Percentiles rank a stretch among this genome's conserved stretches.
Conservation (phyloP, 1,284 basidiomycete species). For the Fomitopsis palustris region DNA sequence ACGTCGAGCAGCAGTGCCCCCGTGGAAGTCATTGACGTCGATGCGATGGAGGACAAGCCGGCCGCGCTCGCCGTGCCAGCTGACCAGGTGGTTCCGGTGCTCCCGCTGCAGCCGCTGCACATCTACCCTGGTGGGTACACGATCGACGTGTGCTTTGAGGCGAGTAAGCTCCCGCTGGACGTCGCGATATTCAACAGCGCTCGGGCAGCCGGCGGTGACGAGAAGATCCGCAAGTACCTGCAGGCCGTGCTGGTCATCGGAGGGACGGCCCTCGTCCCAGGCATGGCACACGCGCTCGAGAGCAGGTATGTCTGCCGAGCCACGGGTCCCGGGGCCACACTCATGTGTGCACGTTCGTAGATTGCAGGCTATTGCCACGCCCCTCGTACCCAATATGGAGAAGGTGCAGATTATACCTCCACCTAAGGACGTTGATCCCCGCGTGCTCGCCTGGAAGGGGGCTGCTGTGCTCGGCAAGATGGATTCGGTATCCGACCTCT, state of each 20-base stretch:
- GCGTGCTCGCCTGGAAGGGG: conserved; percentile 92
- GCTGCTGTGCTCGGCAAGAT: conserved; percentile 92
- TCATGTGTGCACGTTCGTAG: conserved; percentile 32
- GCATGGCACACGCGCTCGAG: conserved; percentile 76
- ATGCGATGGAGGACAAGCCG: conserved; percentile 41
- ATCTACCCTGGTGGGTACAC: conserved; percentile 27
- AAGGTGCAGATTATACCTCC: conserved; percentile 88
- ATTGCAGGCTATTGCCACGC: conserved; percentile 82
- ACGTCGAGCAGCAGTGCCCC: conserved; percentile 27
- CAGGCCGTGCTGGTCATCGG: conserved; percentile 90
- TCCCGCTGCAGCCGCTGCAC: conserved; percentile 10
- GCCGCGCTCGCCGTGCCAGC: neutral
- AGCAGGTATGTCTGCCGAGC: conserved; percentile 50
- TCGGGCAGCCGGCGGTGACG: conserved; percentile 80
- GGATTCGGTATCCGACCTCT: conserved; percentile 86
- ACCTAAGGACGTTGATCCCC: conserved; percentile 90
- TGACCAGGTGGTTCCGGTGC: conserved; percentile 8
- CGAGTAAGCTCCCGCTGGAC: conserved; percentile 90
- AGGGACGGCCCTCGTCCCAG: conserved; percentile 70
- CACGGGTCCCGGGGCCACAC: neutral
- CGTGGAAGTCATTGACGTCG: conserved; percentile 47
- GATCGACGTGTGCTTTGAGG: conserved; percentile 81
- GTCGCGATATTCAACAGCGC: conserved; percentile 93
- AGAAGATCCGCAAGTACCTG: conserved; percentile 87
- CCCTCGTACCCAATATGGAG: conserved; percentile 75